Evolutionary conservation across 257 asterid genomes (phyloP), one percentile per base, ranked within the genome.

Genomic region (Cynanchum wilfordii): DNA sequence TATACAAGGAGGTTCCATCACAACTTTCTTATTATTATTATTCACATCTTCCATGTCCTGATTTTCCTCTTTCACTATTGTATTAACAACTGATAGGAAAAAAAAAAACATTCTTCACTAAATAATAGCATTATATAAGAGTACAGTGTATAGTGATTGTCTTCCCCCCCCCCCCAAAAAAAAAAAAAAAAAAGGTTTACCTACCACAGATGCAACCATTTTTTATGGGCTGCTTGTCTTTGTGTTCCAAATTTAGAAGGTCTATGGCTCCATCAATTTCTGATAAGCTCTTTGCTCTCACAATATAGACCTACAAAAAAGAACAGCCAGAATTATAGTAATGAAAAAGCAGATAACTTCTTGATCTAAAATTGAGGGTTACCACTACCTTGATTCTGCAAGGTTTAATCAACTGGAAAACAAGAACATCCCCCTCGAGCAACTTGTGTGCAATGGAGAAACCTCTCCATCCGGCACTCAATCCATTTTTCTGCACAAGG

Each of bases 381-480:
- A 42, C 10, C 20, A 50, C 78, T 71, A 88, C 97, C 96, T 83
- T 86, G 69, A 90, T 79, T 79, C 83, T 86, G 86, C 82, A 82
- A 58, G 82, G 86, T 65, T 75, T 78, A 3, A 87, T 81, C 74
- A 86, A 68, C 65, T 89, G 95, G 83, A 90, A 90, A 55, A 86
- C 81, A 45, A 89, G 59, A 64, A 77, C 89, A 72, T 90, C 97
- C 66, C 90, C 93, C 76, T 82, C 90, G 2, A 82, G 79, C 84
- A 90, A 86, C 33, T 72, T 80, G 81, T 90, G 97, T 16, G 84
- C 84, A 17, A 82, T 65, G 71, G 93, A 82, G 75, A 90, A 90
- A 38, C 85, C 87, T 79, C 90, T 85, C 96, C 97, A 90, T 51
- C 97, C 97, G 47, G 81, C 86, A 63, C 89, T 82, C 10, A 90